These are phyloP conservation scores for Bacidia gigantensis DNA, from an alignment of 495 filamentous ascomycete genomes.

Conservation along the genomic window DNA sequence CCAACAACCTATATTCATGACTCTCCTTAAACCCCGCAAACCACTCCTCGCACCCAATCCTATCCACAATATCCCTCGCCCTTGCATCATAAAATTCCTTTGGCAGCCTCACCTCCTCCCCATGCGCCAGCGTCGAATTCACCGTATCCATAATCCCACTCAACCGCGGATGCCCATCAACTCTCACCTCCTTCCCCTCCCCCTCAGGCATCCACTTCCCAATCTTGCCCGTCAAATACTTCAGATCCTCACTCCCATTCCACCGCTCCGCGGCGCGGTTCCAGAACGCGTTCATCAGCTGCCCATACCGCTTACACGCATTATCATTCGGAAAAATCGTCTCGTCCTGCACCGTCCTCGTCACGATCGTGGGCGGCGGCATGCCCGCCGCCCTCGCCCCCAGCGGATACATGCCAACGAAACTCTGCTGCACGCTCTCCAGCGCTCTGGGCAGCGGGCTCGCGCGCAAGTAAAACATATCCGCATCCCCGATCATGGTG, in stretches of 20 bases:
- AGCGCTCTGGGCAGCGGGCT: conserved; percentile 76
- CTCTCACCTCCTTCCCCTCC: conserved; percentile 65
- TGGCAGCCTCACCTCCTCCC: conserved; percentile 61
- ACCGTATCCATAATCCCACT: conserved; percentile 90
- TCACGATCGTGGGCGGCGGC: conserved; percentile 60
- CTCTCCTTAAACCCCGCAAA: conserved; percentile 75
- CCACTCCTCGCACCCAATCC: conserved; percentile 84
- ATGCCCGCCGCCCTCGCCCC: conserved; percentile 49
- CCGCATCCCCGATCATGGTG: conserved; percentile 42
- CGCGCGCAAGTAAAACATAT: conserved; percentile 71
- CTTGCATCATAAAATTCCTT: conserved; percentile 76
- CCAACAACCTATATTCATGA: conserved; percentile 69
- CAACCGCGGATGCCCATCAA: conserved; percentile 72
- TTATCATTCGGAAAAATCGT: conserved; percentile 85
- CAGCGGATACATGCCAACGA: conserved; percentile 76
- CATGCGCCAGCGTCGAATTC: conserved; percentile 79
- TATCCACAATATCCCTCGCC: conserved; percentile 55
- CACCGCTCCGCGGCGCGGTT: conserved; percentile 65
- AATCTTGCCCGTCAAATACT: conserved; percentile 59
- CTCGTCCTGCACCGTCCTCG: conserved; percentile 61
- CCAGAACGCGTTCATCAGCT: conserved; percentile 68
- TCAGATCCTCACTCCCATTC: conserved; percentile 75
- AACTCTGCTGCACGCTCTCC: conserved; percentile 80
- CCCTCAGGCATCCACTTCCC: conserved; percentile 72
- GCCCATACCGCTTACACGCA: conserved; percentile 71